phyloP scores from a whole-genome alignment of 768 basidiomycete species.

The Lentinula boryana region DNA sequence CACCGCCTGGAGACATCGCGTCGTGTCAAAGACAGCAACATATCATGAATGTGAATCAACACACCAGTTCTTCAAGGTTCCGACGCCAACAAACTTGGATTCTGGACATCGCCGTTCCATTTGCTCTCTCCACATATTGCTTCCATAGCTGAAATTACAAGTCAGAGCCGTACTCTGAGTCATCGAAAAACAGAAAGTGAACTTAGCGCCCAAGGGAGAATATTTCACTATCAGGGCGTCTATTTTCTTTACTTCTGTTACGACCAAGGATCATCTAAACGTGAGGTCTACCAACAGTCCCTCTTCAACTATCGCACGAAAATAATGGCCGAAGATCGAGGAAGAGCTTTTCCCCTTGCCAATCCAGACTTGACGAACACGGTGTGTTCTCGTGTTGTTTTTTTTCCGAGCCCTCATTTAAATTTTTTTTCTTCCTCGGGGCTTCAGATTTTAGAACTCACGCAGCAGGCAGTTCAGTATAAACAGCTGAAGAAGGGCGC shows the following conservation, averaged over 20 bases:
- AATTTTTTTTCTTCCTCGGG: neutral
- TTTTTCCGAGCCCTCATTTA: neutral
- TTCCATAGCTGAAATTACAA: constrained; percentile 45
- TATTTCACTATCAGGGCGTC: neutral
- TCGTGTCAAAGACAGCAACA: neutral
- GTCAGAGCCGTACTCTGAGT: neutral
- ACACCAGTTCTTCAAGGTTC: constrained; percentile 30
- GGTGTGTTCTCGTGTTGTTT: constrained; percentile 34
- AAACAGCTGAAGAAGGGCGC: constrained; percentile 99
- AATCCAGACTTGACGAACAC: constrained; percentile 85
- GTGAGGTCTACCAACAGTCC: constrained; percentile 61
- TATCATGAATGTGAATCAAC: neutral
- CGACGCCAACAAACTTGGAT: constrained; percentile 34
- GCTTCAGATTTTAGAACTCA: constrained; percentile 84
- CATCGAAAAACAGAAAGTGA: neutral
- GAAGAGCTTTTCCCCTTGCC: constrained; percentile 88
- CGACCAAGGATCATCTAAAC: constrained; percentile 82
- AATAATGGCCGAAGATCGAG: constrained; percentile 60
- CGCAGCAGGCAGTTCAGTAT: constrained; percentile 94
- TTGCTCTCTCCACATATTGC: constrained; percentile 44
- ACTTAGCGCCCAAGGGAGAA: neutral
- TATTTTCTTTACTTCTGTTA: constrained; percentile 9
- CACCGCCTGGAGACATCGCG: constrained; percentile 33
- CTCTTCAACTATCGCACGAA: constrained; percentile 10
- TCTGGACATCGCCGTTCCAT: constrained; percentile 44